Base-by-base conservation (phyloP, 805 yeast species). In the Alloascoidea hylecoeti region DNA sequence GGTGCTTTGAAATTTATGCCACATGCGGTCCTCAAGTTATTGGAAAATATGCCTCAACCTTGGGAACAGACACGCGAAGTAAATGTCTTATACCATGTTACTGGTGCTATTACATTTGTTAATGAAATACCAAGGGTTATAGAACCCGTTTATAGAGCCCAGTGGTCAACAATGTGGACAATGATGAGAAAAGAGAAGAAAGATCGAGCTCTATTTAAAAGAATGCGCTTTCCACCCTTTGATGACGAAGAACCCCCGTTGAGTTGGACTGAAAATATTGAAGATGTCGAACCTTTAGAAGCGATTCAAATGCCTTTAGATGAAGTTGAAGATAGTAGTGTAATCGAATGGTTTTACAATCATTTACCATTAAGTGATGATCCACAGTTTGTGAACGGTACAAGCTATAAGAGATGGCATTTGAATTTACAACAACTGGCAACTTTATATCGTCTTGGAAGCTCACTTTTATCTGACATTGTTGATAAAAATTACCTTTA, bases 31-130 rank as follows among this genome's bases (percentile, higher is more conserved):
- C 57, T 86, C 46, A 92, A 92, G 55, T 66, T 92, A 32, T 52
- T 92, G 32, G 98, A 92, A 50, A 86, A 85, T 51, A 89, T 92
- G 89, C 99, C 99, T 0, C 95, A 86, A 53, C 99, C 99, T 1
- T 92, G 99, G 99, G 97, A 92, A 54, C 71, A 74, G 38, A 61
- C 70, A 1, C 82, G 82, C 43, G 94, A 82, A 34, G 97, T 92
- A 16, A 75, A 71, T 41, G 97, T 89, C 4, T 57, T 89, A 33
- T 92, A 92, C 53, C 99, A 92, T 51, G 69, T 70, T 15, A 75
- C 92, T 0, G 98, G 98, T 17, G 96, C 98, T 12, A 79, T 92
- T 15, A 85, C 98, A 0, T 86, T 92, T 64, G 95, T 92, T 15
- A 79, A 89, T 53, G 97, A 92, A 52, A 67, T 72, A 3, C 96